A percentile compares a stretch with the other conserved stretches of the same genome.
Conservation (phyloP, 2,329 filamentous ascomycete genomes). For the Monilinia fructigena region DNA sequence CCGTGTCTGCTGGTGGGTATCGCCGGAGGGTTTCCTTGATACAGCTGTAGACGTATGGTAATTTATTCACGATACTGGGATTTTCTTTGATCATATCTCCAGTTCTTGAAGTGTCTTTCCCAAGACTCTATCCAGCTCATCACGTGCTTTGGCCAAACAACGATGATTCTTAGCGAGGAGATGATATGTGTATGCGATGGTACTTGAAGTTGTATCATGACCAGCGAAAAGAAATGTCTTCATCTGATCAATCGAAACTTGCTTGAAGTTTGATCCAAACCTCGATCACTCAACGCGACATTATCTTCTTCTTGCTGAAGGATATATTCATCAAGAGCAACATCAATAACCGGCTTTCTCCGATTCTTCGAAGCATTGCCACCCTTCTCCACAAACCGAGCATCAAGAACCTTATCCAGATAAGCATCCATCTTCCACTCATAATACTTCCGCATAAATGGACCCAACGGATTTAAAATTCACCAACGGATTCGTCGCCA, state of each 20-base stretch:
- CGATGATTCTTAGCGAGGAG: constrained; percentile 30
- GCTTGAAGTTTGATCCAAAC: constrained; percentile 28
- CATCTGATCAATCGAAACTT: constrained; percentile 28
- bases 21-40: constrained; percentile 34
- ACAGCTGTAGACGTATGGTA: constrained; percentile 32
- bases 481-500: constrained; percentile 25
- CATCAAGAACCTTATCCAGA: constrained; percentile 30
- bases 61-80: constrained; percentile 28
- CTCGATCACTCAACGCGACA: constrained; percentile 11
- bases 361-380: constrained; percentile 14
- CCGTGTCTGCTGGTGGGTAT: constrained; percentile 29
- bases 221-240: constrained; percentile 32
- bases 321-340: constrained; percentile 32
- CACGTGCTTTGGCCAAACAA: constrained; percentile 27
- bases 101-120: constrained; percentile 25
- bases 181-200: constrained; percentile 30
- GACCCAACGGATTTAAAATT: constrained; percentile 29
- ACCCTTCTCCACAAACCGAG: constrained; percentile 26
- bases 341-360: constrained; percentile 29
- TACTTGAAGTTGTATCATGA: constrained; percentile 33
- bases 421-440: constrained; percentile 32
- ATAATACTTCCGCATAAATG: constrained; percentile 31
- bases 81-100: constrained; percentile 23
- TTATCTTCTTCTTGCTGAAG: constrained; percentile 23
- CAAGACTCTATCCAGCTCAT: constrained; percentile 32